A percentile compares a stretch with the other conserved stretches of the same genome.
phyloP scores from a whole-genome alignment of 2,329 filamentous ascomycete species.

The Septoria linicola region DNA sequence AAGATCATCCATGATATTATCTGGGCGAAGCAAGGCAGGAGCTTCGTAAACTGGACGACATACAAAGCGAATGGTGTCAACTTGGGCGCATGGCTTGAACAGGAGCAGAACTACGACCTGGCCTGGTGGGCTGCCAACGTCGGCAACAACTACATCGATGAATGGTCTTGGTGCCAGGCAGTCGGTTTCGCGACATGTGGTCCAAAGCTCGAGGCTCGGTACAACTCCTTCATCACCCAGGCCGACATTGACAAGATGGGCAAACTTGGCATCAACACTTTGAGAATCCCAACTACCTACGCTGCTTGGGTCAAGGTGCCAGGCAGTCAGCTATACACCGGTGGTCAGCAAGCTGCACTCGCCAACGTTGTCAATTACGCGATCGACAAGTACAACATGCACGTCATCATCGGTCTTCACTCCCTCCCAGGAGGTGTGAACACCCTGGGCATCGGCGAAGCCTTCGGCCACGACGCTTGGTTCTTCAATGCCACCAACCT shows the following conservation, averaged over 20 bases:
- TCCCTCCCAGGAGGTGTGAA: constrained; percentile 39
- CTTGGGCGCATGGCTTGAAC: constrained; percentile 22
- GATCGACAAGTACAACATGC: constrained; percentile 40
- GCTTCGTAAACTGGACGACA: constrained; percentile 15
- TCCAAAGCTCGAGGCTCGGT: constrained; percentile 21
- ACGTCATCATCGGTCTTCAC: constrained; percentile 40
- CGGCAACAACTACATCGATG: constrained; percentile 29
- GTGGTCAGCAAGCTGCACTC: constrained; percentile 37
- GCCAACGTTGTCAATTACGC: constrained; percentile 39
- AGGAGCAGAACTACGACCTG: constrained; percentile 16
- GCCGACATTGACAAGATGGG: constrained; percentile 39
- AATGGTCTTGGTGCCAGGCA: constrained; percentile 39
- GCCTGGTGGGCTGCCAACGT: constrained; percentile 18
- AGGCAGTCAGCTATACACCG: constrained; percentile 37
- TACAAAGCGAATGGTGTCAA: constrained; percentile 16
- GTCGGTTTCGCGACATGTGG: constrained; percentile 30
- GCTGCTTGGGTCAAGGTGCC: constrained; percentile 41
- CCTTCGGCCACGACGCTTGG: constrained; percentile 37
- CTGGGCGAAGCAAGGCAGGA: constrained; percentile 11
- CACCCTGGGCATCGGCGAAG: constrained; percentile 31
- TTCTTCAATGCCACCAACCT: constrained; percentile 41
- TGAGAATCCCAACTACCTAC: constrained; percentile 42
- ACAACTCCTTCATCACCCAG: constrained; percentile 23
- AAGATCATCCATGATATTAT: constrained; percentile 13
- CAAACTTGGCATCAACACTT: constrained; percentile 34